phyloP scores from a whole-genome alignment of 148 eudicot genomes.

The Rhododendron williamsianum region DNA sequence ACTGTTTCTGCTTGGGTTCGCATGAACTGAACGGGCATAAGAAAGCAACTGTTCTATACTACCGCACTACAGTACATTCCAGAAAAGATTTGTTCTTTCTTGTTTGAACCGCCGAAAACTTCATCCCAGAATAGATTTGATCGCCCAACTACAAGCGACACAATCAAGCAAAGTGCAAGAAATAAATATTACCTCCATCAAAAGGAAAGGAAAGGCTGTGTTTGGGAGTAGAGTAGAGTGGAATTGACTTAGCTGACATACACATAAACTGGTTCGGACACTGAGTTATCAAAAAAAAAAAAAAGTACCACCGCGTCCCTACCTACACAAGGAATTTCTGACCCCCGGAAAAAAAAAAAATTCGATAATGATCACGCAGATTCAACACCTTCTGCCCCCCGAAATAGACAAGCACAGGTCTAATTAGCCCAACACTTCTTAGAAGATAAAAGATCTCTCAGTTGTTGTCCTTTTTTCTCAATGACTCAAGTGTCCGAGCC shows the following conservation, averaged over 20 bases:
- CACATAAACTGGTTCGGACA: background rate
- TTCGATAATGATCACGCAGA: background rate
- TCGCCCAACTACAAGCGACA: background rate
- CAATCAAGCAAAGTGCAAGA: background rate
- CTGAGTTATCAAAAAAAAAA: too few relatives aligned
- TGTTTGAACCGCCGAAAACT: too few relatives aligned
- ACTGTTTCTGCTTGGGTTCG: background rate
- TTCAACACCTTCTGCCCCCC: background rate
- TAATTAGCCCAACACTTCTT: background rate
- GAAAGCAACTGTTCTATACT: too few relatives aligned
- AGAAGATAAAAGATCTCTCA: background rate
- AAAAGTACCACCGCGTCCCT: too few relatives aligned
- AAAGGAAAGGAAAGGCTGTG: background rate
- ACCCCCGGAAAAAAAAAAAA: background rate
- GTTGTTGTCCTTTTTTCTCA: background rate
- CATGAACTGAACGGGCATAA: too few relatives aligned
- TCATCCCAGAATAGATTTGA: too few relatives aligned
- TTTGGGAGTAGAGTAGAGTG: background rate
- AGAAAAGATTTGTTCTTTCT: too few relatives aligned
- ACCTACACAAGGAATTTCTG: background rate
- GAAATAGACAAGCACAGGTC: background rate
- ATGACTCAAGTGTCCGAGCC: background rate
- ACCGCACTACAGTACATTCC: too few relatives aligned
- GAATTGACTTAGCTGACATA: background rate
- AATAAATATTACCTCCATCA: background rate